Percentiles rank a stretch among this genome's conserved stretches.
Conservation (phyloP, 208 protist genomes). For the Zelonia costaricensis region DNA sequence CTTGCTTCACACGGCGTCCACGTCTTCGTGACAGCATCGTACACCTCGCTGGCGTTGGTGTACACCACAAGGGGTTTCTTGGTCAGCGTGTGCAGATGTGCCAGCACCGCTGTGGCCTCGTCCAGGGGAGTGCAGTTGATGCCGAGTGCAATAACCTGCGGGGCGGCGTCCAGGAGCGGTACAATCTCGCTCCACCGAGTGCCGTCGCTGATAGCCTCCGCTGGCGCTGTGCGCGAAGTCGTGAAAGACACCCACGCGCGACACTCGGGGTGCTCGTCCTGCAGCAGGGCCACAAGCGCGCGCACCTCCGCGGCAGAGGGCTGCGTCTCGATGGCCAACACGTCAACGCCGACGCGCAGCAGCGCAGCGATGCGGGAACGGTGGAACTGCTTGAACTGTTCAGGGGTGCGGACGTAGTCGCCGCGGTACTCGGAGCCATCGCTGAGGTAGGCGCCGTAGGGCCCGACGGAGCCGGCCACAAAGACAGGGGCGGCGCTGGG, state of each 20-base stretch:
- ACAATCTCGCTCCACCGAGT: slow-evolving; percentile 34
- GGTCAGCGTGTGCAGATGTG: slow-evolving; percentile 29
- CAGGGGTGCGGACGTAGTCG: slow-evolving; percentile 33
- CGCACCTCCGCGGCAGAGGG: slow-evolving; percentile 43
- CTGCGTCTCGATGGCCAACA: slow-evolving; percentile 72
- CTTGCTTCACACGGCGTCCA: slow-evolving; percentile 16
- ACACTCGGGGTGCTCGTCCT: slow-evolving; percentile 41
- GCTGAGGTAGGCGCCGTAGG: slow-evolving; percentile 64
- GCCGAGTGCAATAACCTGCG: slow-evolving; percentile 44
- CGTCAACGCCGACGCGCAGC: slow-evolving; percentile 45
- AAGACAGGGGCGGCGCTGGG: slow-evolving; percentile 28
- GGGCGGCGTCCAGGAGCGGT: slow-evolving; percentile 27
- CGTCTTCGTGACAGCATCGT: slow-evolving; percentile 35
- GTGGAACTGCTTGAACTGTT: slow-evolving; percentile 55
- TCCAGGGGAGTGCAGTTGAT: slow-evolving; percentile 63
- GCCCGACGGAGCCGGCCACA: slow-evolving; percentile 61
- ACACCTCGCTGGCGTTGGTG: slow-evolving; percentile 58
- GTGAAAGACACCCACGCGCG: slow-evolving; percentile 62
- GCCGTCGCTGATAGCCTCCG: slow-evolving; percentile 42
- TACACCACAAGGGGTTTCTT: slow-evolving; percentile 64
- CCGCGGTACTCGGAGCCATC: slow-evolving; percentile 70
- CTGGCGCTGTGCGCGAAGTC: slow-evolving; percentile 8
- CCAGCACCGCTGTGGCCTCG: slow-evolving; percentile 20
- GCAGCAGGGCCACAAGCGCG: slow-evolving; percentile 49
- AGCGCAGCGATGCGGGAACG: slow-evolving; percentile 47